Percentiles rank a stretch among this genome's conserved stretches.
phyloP scores from a whole-genome alignment of 768 basidiomycete species.

The Rhodocollybia butyracea region DNA sequence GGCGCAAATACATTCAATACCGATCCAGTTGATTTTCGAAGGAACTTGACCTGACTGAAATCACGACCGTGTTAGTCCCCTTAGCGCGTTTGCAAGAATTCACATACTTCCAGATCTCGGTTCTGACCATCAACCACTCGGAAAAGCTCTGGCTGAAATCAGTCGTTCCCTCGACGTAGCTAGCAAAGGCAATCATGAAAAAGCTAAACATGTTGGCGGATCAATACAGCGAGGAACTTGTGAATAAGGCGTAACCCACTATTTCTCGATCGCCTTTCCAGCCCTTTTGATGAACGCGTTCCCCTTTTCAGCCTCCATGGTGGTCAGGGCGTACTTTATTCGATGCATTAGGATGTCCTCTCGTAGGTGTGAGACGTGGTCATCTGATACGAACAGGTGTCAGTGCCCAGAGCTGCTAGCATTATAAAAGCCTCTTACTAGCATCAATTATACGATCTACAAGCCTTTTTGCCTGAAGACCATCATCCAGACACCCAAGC shows the following conservation, averaged over 20 bases:
- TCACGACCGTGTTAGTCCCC: not conserved
- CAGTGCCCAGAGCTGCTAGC: not conserved
- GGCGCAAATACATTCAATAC: slow-evolving; percentile 89
- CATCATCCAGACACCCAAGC: slow-evolving; percentile 89
- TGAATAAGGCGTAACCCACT: slow-evolving; percentile 47
- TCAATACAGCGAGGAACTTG: not conserved
- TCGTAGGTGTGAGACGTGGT: slow-evolving; percentile 88
- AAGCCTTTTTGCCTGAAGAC: slow-evolving; percentile 78
- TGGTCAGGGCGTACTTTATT: slow-evolving; percentile 81
- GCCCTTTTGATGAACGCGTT: slow-evolving; percentile 63
- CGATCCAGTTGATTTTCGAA: slow-evolving; percentile 79
- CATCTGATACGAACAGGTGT: slow-evolving; percentile 45
- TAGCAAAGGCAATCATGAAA: slow-evolving; percentile 92
- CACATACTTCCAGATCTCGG: slow-evolving; percentile 91
- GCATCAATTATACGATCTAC: slow-evolving; percentile 90
- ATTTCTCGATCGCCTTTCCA: slow-evolving; percentile 80
- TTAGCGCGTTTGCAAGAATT: not conserved
- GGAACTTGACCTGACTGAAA: slow-evolving; percentile 77
- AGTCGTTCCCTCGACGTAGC: slow-evolving; percentile 68
- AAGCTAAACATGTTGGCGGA: slow-evolving; percentile 49
- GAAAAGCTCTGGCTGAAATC: slow-evolving; percentile 70
- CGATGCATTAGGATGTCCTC: slow-evolving; percentile 85
- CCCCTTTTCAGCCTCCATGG: slow-evolving; percentile 62
- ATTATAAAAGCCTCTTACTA: slow-evolving; percentile 27
- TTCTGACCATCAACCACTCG: slow-evolving; percentile 79